Evolutionary conservation across 257 asterid genomes (phyloP), one percentile per base, ranked within the genome.

Genomic region (Leonotis leonurus): DNA sequence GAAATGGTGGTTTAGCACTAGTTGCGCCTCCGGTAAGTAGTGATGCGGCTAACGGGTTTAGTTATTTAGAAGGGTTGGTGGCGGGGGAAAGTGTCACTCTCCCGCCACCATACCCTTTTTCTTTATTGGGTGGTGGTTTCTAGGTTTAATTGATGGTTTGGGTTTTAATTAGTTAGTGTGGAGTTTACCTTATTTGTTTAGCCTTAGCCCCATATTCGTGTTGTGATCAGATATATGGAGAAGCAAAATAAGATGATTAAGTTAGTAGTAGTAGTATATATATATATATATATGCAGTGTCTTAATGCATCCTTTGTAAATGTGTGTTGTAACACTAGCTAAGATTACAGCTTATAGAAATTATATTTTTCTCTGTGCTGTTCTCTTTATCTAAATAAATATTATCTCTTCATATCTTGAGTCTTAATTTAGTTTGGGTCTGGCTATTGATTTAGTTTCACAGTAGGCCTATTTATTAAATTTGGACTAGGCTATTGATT

Each of bases 61-160:
- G 67, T 40, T 75, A 45, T 39, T 56, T 60, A 39, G 77, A 70
- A 52, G 78, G 77, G 51, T 56, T 72, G 21, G 64, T 10, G 26
- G 69, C 43, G 18, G 74, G 63, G 60, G 91, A 76, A 70, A 72
- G 45, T 30, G 69, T 43, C 33, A 53, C 69, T 32, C 85, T 78
- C 27, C 56, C 69, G 46, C 89, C 82, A 27, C 89, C 85, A 5
- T 79, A 77, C 75, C 95, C 90, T 2, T 83, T 86, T 62, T 83
- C 90, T 25, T 72, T 83, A 71, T 68, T 77, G 21, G 91, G 79
- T 5, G 84, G 85, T 65, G 90, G 85, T 29, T 76, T 78, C 20
- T 81, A 81, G 81, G 67, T 11, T 16, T 9, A 8, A 12, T 30
- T 29, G n/a, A 3, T 29, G 3, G 2, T 13, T n/a, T 27, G 1